Base-by-base conservation (phyloP, 352 stramenopile species). In the Blastocystis sp. region DNA sequence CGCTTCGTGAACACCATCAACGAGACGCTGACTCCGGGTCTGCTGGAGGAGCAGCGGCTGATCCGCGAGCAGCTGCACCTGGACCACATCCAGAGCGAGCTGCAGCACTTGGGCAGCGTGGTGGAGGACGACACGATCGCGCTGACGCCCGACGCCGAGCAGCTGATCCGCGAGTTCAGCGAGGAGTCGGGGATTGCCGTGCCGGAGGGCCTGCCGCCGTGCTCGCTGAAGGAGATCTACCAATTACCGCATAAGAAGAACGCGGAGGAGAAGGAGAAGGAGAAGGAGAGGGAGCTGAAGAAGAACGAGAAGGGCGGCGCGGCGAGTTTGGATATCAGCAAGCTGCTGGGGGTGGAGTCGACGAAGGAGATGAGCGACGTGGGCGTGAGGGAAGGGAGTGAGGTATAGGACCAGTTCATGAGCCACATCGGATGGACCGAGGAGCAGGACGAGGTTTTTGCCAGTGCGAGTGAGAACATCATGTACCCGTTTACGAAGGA, bases 161-260 rank as follows among this genome's bases (percentile, higher is more conserved):
- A 68, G 28, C 57, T 68, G 74, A 84, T 84, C 52, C 38, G n/a
- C 21, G 34, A 68, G 24, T 84, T 84, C 38, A 48, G 17, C 24
- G 52, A 48, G 4, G 74, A 84, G 21, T 84, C 59, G 14, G 24
- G 66, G n/a, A 84, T 84, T 11, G 14, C 74, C 1, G 21, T 84
- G 54, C 74, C 74, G 21, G 17, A 38, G 19, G 74, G 74, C 3
- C 21, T 84, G 40, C 74, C 74, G 34, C 74, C 74, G 38, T 54
- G 74, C 10, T 84, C 74, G 59, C 54, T 84, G 74, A 84, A 84
- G 38, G 74, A 84, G 74, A 84, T 84, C 40, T 69, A 84, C 45
- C 74, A 84, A 42, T 42, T 84, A 9, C 74, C 74, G 38, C 74
- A 84, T 54, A 84, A 84, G 60, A 84, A 84, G 61, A 69, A 69